A percentile compares a stretch with the other conserved stretches of the same genome.
phyloP scores from a whole-genome alignment of 2,329 filamentous ascomycete species.

The Colletotrichum aenigma region DNA sequence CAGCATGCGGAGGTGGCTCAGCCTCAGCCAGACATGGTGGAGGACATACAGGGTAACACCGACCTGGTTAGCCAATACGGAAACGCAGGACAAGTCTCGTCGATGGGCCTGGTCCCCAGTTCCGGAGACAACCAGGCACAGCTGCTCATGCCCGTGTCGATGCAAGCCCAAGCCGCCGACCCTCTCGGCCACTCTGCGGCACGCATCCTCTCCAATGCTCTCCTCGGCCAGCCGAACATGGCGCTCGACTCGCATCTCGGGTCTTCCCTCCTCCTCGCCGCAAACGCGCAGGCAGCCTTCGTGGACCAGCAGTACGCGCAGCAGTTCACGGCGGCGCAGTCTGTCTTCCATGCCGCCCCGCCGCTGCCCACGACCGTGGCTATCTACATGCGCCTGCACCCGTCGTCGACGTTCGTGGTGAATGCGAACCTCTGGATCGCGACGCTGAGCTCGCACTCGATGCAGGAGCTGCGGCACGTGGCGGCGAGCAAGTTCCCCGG shows the following conservation, averaged over 20 bases:
- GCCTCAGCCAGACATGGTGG: slow-evolving; percentile 16
- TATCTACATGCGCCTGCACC: slow-evolving; percentile 73
- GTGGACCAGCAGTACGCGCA: slow-evolving; percentile 34
- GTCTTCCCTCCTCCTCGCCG: slow-evolving; percentile 41
- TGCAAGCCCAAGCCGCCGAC: slow-evolving; percentile 13
- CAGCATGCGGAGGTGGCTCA: neutral
- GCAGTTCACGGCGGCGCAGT: slow-evolving; percentile 28
- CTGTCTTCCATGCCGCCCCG: slow-evolving; percentile 23
- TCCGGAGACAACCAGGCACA: slow-evolving; percentile 3
- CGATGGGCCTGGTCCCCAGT: slow-evolving; percentile 8
- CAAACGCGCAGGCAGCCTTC: slow-evolving; percentile 41
- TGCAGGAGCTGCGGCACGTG: slow-evolving; percentile 67
- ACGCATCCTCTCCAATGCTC: slow-evolving; percentile 2
- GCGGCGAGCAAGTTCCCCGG: slow-evolving; percentile 66
- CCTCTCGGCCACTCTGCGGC: slow-evolving; percentile 5
- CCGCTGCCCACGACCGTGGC: slow-evolving; percentile 44
- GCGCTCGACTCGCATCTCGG: slow-evolving; percentile 38
- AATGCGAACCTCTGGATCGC: slow-evolving; percentile 67
- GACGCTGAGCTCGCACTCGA: slow-evolving; percentile 60
- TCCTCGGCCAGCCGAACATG: slow-evolving; percentile 21
- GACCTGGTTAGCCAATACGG: slow-evolving; percentile 7
- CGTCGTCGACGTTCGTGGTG: slow-evolving; percentile 60
- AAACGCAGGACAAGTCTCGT: slow-evolving; percentile 7
- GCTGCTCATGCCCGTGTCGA: slow-evolving; percentile 11
- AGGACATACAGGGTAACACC: neutral